A percentile compares a stretch with the other conserved stretches of the same genome.
Conservation (phyloP, 352 stramenopile species). For the Globisporangium nagaii region DNA sequence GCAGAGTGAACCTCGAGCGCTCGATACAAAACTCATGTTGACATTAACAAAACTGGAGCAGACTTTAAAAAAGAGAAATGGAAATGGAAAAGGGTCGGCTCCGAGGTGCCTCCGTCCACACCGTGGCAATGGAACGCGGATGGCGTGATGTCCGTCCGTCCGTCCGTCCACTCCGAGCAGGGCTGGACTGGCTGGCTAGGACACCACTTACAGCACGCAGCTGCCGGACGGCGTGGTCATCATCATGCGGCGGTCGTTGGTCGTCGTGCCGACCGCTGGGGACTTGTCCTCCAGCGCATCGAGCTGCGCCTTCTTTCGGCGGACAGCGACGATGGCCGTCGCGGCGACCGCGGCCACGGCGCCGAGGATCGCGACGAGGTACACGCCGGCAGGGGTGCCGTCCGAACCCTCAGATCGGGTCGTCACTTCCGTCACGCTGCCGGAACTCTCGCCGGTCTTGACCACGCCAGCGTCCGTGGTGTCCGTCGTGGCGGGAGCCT, state of each 20-base stretch:
- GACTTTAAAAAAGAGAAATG: too few species aligned
- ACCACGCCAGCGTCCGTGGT: neutral
- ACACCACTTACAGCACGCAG: conserved; percentile 26
- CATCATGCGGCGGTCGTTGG: conserved; percentile 25
- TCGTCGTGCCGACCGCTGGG: conserved; percentile 15
- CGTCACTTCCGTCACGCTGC: conserved; percentile 6
- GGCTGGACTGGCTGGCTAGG: too few species aligned
- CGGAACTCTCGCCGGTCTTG: neutral
- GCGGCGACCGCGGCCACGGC: conserved; percentile 18
- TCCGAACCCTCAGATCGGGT: neutral
- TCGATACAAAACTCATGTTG: too few species aligned
- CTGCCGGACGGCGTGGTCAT: conserved; percentile 45
- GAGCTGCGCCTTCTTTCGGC: conserved; percentile 51
- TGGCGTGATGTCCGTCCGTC: too few species aligned
- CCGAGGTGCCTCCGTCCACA: too few species aligned
- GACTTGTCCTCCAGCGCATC: conserved; percentile 60
- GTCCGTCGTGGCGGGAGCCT: neutral
- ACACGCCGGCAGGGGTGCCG: conserved; percentile 14
- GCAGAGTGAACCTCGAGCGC: too few species aligned
- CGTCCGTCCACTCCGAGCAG: too few species aligned
- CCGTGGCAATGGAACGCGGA: too few species aligned
- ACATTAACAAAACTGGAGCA: too few species aligned
- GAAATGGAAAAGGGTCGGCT: too few species aligned
- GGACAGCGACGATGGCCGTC: conserved; percentile 38
- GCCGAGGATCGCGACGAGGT: conserved; percentile 12